Conservation (phyloP, 257 asterid genomes). For the Thymus mandschuricus region DNA sequence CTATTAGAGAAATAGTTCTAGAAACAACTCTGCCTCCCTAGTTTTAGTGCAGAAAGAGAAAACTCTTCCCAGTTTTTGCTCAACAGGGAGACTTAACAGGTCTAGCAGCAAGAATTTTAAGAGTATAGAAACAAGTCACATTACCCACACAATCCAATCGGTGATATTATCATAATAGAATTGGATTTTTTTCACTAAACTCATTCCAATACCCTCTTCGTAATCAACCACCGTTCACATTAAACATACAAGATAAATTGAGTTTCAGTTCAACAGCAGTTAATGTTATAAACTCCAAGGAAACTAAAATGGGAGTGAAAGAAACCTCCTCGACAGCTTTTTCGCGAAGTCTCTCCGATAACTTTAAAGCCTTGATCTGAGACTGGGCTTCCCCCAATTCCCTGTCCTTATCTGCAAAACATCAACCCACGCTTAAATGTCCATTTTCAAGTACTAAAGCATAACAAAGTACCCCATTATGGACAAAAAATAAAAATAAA, state of each 20-base stretch:
- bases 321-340: conserved; percentile 96
- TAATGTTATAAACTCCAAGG: conserved; percentile 7
- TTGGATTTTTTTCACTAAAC: conserved; percentile 11
- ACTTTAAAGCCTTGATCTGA: conserved; percentile 80
- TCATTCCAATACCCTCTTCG: background rate
- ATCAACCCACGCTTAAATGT: conserved; percentile 22
- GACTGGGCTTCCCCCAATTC: conserved; percentile 87
- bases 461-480: conserved; percentile 15
- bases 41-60: conserved; percentile 7
- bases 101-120: background rate
- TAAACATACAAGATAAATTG: background rate
- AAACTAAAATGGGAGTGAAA: conserved; percentile 14
- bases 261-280: background rate
- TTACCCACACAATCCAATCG: conserved; percentile 5
- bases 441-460: conserved; percentile 13
- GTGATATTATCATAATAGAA: conserved; percentile 6
- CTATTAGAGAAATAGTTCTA: background rate
- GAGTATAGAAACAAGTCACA: conserved; percentile 15
- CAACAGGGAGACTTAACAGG: conserved; percentile 11
- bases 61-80: background rate
- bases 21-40: conserved; percentile 19
- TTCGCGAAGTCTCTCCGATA: conserved; percentile 80
- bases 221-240: conserved; percentile 3
- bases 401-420: conserved; percentile 75
- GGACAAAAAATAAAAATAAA: background rate